Conservation (phyloP, 495 filamentous ascomycete species). For the Penicillium dipodomyicola region DNA sequence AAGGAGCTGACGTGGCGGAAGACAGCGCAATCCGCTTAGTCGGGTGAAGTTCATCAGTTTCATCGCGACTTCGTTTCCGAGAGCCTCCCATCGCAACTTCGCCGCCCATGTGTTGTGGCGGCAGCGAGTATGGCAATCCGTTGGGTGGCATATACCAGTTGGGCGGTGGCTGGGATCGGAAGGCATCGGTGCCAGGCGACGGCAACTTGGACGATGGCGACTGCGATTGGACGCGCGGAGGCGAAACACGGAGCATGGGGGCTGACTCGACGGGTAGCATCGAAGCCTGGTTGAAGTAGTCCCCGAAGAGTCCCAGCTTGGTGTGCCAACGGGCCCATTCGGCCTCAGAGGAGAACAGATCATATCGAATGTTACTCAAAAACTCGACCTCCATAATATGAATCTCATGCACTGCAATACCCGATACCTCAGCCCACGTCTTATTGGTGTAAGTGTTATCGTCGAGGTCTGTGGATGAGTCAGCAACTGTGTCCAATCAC, state of each 20-base stretch:
- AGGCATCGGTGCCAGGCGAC: conserved; percentile 48
- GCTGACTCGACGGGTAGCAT: conserved; percentile 32
- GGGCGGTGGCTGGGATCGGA: conserved; percentile 30
- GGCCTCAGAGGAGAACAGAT: conserved; percentile 73
- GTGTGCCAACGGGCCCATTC: conserved; percentile 87
- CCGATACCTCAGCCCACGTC: conserved; percentile 98
- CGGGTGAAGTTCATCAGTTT: conserved; percentile 60
- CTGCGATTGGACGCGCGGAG: conserved; percentile 31
- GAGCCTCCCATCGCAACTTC: conserved; percentile 38
- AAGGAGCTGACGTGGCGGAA: conserved; percentile 29
- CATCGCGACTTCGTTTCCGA: conserved; percentile 73
- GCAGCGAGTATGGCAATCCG: conserved; percentile 27
- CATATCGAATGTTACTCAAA: conserved; percentile 96
- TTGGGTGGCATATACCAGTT: conserved; percentile 34
- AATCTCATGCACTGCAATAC: conserved; percentile 90
- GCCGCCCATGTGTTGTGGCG: conserved; percentile 20
- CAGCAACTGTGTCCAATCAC: conserved; percentile 22
- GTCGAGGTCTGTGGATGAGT: conserved; percentile 67
- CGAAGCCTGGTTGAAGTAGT: conserved; percentile 71
- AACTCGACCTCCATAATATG: conserved; percentile 99
- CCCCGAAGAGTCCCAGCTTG: conserved; percentile 72
- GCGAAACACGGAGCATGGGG: conserved; percentile 35
- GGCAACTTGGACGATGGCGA: conserved; percentile 50
- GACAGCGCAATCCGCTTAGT: conserved; percentile 57
- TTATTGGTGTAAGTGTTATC: conserved; percentile 99